Base-by-base conservation (phyloP, 768 basidiomycete genomes). In the Pisolithus microcarpus region DNA sequence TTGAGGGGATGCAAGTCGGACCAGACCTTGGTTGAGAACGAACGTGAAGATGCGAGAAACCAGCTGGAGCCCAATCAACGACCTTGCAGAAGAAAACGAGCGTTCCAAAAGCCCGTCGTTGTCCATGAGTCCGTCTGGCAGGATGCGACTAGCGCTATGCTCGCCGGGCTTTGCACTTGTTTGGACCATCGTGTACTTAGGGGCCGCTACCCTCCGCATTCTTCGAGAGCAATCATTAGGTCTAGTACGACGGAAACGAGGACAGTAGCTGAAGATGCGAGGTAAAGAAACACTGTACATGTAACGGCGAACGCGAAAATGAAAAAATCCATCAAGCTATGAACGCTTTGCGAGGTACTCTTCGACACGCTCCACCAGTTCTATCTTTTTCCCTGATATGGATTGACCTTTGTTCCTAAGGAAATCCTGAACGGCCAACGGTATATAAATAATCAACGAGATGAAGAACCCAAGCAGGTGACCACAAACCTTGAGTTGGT, bases 41-140 rank as follows among this genome's bases (percentile, higher is more conserved):
- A 96, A 99, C 0, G 96, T 97, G 61, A 93, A 75, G 4, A 87
- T 58, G 0, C 96, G 79, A 46, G 93, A 89, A 50, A 86, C 72
- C 30, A 96, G 74, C 61, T 98, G 96, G 16, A 98, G 80, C 28
- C 81, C 80, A 56, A 99, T 84, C 30, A 99, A 78, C 24, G 86
- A 85, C 15, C 75, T 71, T 13, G 72, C 73, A 6, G 78, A 75
- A 6, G 71, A 61, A 2, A 82, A 55, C 8, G 66, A 69, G 23
- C 52, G 62, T 13, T 54, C 46, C 53, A 69, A 43, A 26, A 69
- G 60, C 13, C 48, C 53, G 49, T 34, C 11, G 31, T 46, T 34
- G 23, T 56, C 52, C 38, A 39, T 43, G 39, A 34, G 34, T 50
- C 31, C 9, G 37, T 21, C 21, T 4, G 21, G 21, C 2, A 19